A percentile compares a stretch with the other conserved stretches of the same genome.
Conservation (phyloP, 2,329 filamentous ascomycete species). For the Beauveria bassiana region DNA sequence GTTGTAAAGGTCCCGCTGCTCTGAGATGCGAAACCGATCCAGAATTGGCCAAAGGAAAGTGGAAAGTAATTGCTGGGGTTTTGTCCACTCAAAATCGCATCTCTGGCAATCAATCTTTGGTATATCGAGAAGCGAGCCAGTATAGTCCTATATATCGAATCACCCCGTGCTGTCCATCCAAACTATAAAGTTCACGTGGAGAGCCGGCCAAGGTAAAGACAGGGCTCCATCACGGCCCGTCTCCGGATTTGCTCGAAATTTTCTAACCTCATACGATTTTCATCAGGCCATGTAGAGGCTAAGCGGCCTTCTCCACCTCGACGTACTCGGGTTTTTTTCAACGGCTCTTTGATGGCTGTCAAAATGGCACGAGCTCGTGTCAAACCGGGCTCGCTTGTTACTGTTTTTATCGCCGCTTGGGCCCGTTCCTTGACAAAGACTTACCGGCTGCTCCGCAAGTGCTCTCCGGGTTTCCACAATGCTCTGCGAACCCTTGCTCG, state of each 20-base stretch:
- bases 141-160: neutral
- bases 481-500: neutral
- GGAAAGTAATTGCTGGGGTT: neutral
- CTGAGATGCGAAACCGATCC: neutral
- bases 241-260: neutral
- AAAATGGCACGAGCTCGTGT: conserved; percentile 4
- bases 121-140: neutral
- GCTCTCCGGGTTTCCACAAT: neutral
- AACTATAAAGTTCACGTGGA: neutral
- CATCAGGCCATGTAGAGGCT: neutral
- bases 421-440: neutral
- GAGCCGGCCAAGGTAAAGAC: neutral
- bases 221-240: neutral
- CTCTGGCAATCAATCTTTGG: neutral
- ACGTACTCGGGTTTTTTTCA: neutral
- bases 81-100: neutral
- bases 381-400: neutral
- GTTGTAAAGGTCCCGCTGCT: neutral
- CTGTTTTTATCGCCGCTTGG: neutral
- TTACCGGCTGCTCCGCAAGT: neutral
- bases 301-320: neutral
- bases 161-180: neutral
- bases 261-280: conserved; percentile 6
- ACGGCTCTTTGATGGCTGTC: neutral
- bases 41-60: too few species aligned